These are phyloP conservation scores for Malus hybrid DNA, from an alignment of 331 rosid genomes.

Conservation along the genomic window DNA sequence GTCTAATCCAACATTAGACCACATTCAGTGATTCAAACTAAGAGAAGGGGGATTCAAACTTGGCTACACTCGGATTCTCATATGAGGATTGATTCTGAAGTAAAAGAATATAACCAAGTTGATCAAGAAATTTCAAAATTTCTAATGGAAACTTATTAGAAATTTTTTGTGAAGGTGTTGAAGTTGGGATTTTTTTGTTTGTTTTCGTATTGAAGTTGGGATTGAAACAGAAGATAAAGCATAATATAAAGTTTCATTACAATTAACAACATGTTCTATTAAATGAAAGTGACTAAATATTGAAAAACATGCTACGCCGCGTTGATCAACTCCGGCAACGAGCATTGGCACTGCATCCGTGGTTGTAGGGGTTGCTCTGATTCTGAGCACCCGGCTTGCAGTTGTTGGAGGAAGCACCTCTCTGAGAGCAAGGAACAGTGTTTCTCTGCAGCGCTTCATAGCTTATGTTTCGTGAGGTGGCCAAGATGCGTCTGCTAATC, in stretches of 20 bases:
- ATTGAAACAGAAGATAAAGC: neutral
- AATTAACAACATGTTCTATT: neutral
- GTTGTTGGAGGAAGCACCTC: constrained; percentile 90
- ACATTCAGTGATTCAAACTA: no score
- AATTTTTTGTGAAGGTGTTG: no score
- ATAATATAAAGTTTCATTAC: neutral
- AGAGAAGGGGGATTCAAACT: no score
- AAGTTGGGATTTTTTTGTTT: no score
- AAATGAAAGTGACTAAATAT: neutral
- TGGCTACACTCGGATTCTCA: no score
- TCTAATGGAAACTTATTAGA: no score
- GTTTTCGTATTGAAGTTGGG: no score
- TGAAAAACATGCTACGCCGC: neutral
- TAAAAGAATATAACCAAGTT: no score
- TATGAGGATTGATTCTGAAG: no score
- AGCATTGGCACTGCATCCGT: constrained; percentile 64
- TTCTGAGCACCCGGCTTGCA: constrained; percentile 58
- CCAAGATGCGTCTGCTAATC: constrained; percentile 71
- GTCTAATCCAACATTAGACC: no score
- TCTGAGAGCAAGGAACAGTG: constrained; percentile 74
- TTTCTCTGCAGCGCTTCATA: constrained; percentile 68
- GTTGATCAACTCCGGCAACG: constrained; percentile 56
- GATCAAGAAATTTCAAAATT: no score
- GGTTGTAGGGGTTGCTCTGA: constrained; percentile 59
- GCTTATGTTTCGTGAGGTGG: constrained; percentile 71